These are phyloP conservation scores for Novymonas esmeraldas DNA, from an alignment of 208 protist species.

Conservation along the genomic window DNA sequence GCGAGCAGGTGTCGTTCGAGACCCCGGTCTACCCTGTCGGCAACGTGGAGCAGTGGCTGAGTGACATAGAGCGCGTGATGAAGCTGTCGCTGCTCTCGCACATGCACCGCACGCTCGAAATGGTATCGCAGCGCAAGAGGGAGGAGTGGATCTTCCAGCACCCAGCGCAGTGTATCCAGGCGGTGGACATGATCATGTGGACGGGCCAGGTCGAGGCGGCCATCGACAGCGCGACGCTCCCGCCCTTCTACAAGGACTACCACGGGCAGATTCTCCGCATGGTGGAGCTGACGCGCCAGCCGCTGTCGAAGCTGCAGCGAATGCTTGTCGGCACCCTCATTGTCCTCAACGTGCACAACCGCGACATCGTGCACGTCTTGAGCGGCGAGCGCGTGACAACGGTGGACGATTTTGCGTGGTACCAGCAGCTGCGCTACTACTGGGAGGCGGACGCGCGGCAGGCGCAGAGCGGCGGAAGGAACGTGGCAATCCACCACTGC, in stretches of 20 bases:
- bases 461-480: constrained; percentile 55
- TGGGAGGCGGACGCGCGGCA: constrained; percentile 77
- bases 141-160: constrained; percentile 94
- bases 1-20: constrained; percentile 91
- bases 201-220: constrained; percentile 92
- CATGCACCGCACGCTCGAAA: constrained; percentile 80
- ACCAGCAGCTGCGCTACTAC: constrained; percentile 95
- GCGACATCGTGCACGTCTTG: constrained; percentile 94
- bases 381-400: constrained; percentile 45
- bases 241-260: constrained; percentile 77
- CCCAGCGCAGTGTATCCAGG: constrained; percentile 94
- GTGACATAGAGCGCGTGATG: constrained; percentile 94
- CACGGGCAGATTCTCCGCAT: constrained; percentile 88
- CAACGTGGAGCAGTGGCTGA: constrained; percentile 95
- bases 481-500: constrained; percentile 89
- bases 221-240: constrained; percentile 57
- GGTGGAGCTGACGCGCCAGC: constrained; percentile 89
- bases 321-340: constrained; percentile 94
- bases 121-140: constrained; percentile 62
- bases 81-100: constrained; percentile 89
- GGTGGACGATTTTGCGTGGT: constrained; percentile 93
- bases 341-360: constrained; percentile 96
- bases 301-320: constrained; percentile 91
- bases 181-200: constrained; percentile 94
- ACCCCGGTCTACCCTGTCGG: constrained; percentile 87